Evolutionary conservation across 345 rosid species (phyloP), one percentile per base, ranked within the genome.

Genomic region (Bruguiera sexangula): DNA sequence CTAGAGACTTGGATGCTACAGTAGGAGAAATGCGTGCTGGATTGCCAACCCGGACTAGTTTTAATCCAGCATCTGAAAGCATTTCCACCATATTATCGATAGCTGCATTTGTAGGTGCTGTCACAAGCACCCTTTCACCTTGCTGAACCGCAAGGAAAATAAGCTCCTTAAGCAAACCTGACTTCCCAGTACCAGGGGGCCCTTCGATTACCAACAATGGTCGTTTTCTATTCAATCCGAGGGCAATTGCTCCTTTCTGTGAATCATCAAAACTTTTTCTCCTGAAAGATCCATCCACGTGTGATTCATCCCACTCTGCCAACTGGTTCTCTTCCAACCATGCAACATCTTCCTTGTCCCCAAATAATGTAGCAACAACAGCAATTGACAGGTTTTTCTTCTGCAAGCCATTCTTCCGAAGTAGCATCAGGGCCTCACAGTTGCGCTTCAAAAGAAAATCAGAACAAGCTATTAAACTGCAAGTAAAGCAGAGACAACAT

Each of bases 121-220:
- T 87, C 67, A 94, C 91, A 18, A 94, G 90, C 62, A 94, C 98
- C 82, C 87, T 87, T 84, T 94, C 98, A 36, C 95, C 98, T 75
- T 86, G 95, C 71, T 84, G 89, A 79, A 84, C 97, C 67, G 97
- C 85, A 53, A 81, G 85, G 51, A 81, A 71, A 70, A 89, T 82
- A 57, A 89, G 78, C 80, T 93, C 98, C 72, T 82, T 91, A 31
- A 94, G 97, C 86, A 94, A 75, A 77, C 86, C 89, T 51, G 98
- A 87, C 87, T 94, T 94, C 54, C 98, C 97, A 18, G 97, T 88
- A 65, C 98, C 98, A 54, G 98, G 98, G 65, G 98, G 98, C 63
- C 98, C 98, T 81, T 91, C 95, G 66, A 94, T 81, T 79, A 88
- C 75, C 87, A 89, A 64, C 48, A 89, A 53, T 30, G 97, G 97